These are phyloP conservation scores for Fibroporia radiculosa DNA, from an alignment of 768 basidiomycete species.

Conservation along the genomic window DNA sequence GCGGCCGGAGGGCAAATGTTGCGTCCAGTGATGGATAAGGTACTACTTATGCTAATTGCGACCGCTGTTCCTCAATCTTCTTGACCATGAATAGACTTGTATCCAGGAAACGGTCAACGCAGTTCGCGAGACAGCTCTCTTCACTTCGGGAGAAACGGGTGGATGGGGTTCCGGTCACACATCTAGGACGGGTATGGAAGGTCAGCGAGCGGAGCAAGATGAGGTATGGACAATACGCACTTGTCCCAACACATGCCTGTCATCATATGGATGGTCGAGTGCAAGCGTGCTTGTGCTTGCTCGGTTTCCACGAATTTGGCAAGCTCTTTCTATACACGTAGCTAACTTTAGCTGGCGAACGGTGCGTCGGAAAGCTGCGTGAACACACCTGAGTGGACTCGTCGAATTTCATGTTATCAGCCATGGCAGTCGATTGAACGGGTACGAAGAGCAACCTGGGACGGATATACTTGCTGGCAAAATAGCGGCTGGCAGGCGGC, in stretches of 20 bases:
- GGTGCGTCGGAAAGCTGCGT: constrained; percentile 4
- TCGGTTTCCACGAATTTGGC: constrained; percentile 70
- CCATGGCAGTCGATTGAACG: constrained; percentile 25
- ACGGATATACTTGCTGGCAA: background rate
- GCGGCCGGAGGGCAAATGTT: too few species aligned
- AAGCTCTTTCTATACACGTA: constrained; percentile 69
- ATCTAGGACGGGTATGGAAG: constrained; percentile 37
- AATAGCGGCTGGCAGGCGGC: background rate
- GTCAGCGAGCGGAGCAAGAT: background rate
- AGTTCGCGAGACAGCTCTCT: constrained; percentile 77
- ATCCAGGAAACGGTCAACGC: constrained; percentile 90
- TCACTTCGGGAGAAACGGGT: constrained; percentile 74
- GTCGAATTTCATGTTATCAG: constrained; percentile 66
- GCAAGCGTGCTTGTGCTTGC: constrained; percentile 69
- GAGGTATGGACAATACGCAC: constrained; percentile 34
- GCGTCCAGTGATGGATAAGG: too few species aligned
- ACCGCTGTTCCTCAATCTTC: constrained; percentile 39
- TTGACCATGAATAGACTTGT: constrained; percentile 76
- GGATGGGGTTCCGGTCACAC: constrained; percentile 72
- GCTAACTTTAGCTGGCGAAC: too few species aligned
- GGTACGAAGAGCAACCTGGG: background rate
- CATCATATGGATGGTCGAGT: constrained; percentile 65
- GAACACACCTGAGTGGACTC: constrained; percentile 61
- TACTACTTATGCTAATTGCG: constrained; percentile 28
- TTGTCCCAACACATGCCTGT: constrained; percentile 92